These are phyloP conservation scores for Boletus reticulatus DNA, from an alignment of 768 basidiomycete genomes.

Conservation along the genomic window DNA sequence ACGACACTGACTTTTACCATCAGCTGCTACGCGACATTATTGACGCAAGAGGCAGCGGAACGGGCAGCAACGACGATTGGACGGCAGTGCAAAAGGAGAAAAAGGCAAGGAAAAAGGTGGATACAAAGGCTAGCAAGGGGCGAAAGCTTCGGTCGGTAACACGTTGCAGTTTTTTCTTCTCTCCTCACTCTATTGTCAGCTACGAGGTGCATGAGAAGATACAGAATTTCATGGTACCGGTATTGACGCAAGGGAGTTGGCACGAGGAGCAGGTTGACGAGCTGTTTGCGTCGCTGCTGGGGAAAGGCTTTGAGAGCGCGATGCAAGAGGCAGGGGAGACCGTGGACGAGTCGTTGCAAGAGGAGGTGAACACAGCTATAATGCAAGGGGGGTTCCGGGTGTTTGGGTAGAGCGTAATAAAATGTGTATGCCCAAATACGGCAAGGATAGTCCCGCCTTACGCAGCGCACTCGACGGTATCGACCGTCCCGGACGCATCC, in stretches of 20 bases:
- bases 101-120: constrained; percentile 84
- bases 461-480: constrained; percentile 3
- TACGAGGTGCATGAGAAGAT: constrained; percentile 96
- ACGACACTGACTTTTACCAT: constrained; percentile 94
- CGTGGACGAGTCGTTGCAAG: constrained; percentile 29
- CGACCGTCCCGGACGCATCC: not conserved
- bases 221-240: constrained; percentile 96
- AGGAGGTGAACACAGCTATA: constrained; percentile 32
- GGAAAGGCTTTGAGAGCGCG: constrained; percentile 59
- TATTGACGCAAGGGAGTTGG: constrained; percentile 68
- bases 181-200: constrained; percentile 37
- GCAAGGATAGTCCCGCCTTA: constrained; percentile 6
- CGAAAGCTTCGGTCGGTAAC: constrained; percentile 75
- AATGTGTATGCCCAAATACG: constrained; percentile 24
- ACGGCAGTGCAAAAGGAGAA: constrained; percentile 61
- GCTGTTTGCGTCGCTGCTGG: constrained; percentile 84
- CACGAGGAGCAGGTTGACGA: constrained; percentile 97
- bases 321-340: constrained; percentile 28
- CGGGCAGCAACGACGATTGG: constrained; percentile 57
- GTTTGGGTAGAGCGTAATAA: constrained; percentile 46
- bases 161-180: not conserved
- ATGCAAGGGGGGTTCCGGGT: constrained; percentile 49
- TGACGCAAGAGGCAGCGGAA: constrained; percentile 53
- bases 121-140: constrained; percentile 95
- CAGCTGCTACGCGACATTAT: constrained; percentile 90